These are phyloP conservation scores for Halophytophthora polymorphica DNA, from an alignment of 352 stramenopile species.

Conservation along the genomic window DNA sequence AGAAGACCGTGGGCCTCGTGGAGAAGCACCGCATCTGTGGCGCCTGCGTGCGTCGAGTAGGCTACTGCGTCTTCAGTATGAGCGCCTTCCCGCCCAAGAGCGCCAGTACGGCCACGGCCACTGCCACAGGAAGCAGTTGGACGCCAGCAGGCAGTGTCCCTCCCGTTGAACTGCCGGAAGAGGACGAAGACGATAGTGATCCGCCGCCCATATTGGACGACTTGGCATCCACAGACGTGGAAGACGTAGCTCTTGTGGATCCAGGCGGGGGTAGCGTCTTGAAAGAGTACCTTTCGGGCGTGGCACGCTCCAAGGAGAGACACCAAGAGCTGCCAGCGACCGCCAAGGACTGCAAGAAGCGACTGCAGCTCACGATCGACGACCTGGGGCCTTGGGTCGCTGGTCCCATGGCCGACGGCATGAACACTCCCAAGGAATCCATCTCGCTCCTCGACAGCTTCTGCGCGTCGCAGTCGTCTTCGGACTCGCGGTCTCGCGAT, in stretches of 20 bases:
- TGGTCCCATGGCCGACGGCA: conserved; percentile 10
- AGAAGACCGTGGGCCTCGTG: conserved; percentile 39
- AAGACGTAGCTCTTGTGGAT: conserved; percentile 29
- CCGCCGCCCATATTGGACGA: conserved; percentile 37
- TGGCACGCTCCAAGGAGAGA: conserved; percentile 23
- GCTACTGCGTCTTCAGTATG: conserved; percentile 49
- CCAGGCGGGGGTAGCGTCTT: conserved; percentile 12
- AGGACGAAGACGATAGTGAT: conserved; percentile 20
- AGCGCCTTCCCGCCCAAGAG: conserved; percentile 26
- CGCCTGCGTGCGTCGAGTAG: conserved; percentile 42
- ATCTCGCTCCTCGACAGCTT: conserved; percentile 41
- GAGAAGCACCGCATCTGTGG: conserved; percentile 46
- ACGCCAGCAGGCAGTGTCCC: conserved; percentile 12
- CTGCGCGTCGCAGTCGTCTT: conserved; percentile 29
- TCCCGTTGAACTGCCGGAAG: conserved; percentile 16
- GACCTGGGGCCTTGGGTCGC: conserved; percentile 24
- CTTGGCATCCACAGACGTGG: conserved; percentile 29
- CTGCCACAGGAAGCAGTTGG: conserved; percentile 25
- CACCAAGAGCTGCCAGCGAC: conserved; percentile 9
- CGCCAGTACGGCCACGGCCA: conserved; percentile 2
- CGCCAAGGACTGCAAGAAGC: conserved; percentile 15
- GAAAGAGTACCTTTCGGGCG: conserved; percentile 20
- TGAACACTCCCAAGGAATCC: conserved; percentile 32
- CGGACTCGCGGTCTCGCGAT: conserved; percentile 21
- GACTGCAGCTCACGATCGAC: conserved; percentile 26